phyloP scores from a whole-genome alignment of 306 rosid species.

The Inga oerstediana region DNA sequence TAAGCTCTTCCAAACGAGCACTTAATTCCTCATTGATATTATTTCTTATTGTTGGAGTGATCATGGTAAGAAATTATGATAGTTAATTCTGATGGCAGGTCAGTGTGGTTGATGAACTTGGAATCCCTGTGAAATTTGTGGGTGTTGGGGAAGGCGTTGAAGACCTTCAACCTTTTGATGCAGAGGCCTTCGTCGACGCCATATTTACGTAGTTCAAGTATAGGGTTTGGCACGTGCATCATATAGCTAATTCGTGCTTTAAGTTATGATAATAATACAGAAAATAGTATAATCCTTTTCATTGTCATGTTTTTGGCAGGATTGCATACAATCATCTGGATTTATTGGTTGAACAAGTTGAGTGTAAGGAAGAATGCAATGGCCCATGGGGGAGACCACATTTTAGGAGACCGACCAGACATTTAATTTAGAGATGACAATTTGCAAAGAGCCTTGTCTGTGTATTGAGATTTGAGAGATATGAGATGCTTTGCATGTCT shows the following conservation, averaged over 20 bases:
- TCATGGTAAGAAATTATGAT: slow-evolving; percentile 14
- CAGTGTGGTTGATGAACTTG: slow-evolving; percentile 94
- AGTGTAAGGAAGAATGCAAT: slow-evolving; percentile 18
- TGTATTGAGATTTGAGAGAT: slow-evolving; percentile 2
- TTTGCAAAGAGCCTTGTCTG: not conserved
- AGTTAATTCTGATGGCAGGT: slow-evolving; percentile 57
- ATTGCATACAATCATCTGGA: slow-evolving; percentile 12
- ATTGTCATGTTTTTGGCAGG: slow-evolving; percentile 26
- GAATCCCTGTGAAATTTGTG: slow-evolving; percentile 93
- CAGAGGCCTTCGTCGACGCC: slow-evolving; percentile 93
- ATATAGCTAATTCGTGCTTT: not conserved
- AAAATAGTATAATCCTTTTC: not conserved
- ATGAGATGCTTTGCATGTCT: slow-evolving; percentile 1
- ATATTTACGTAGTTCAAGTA: slow-evolving; percentile 57
- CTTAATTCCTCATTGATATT: not conserved
- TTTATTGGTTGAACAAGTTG: slow-evolving; percentile 26
- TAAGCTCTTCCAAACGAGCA: too few species aligned
- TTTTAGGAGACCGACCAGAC: not conserved
- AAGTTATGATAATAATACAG: not conserved
- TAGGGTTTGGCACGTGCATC: slow-evolving; percentile 33
- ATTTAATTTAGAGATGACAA: slow-evolving; percentile 19
- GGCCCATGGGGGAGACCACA: slow-evolving; percentile 6
- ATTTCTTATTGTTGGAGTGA: slow-evolving; percentile 9
- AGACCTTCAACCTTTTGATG: slow-evolving; percentile 96
- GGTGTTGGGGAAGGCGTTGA: slow-evolving; percentile 94